Conservation (phyloP, 2,329 filamentous ascomycete genomes). For the Aphanocladium album region DNA sequence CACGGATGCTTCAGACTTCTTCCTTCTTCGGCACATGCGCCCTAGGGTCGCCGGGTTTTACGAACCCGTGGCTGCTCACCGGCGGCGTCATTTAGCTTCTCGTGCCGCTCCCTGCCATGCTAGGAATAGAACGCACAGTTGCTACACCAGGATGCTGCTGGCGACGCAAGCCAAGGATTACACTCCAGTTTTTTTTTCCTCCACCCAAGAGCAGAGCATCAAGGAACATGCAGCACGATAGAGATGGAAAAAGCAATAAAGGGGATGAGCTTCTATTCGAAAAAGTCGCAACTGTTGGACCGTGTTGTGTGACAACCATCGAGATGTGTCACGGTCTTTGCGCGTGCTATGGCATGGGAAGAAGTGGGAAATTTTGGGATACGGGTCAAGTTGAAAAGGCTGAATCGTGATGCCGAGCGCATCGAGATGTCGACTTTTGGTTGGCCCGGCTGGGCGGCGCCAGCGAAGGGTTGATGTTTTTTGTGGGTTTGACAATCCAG, state of each 20-base stretch:
- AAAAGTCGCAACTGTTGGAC: background rate
- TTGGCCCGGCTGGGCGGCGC: background rate
- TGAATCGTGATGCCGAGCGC: constrained; percentile 1
- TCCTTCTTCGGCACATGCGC: background rate
- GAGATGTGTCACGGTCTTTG: background rate
- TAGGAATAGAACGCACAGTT: background rate
- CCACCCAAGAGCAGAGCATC: background rate
- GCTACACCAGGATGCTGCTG: background rate
- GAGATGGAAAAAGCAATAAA: background rate
- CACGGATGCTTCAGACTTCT: background rate
- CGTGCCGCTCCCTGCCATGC: background rate
- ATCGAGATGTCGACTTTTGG: constrained; percentile 4
- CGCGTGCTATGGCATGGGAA: background rate
- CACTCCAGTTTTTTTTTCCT: background rate
- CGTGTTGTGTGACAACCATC: background rate
- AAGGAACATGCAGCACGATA: background rate
- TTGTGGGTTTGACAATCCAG: background rate
- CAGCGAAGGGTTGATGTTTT: background rate
- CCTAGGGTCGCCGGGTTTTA: no score
- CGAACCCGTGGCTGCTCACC: no score
- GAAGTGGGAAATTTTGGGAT: background rate
- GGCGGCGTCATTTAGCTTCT: background rate
- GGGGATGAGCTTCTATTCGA: background rate
- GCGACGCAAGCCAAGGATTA: background rate
- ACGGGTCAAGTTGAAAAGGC: background rate